Percentiles rank a stretch among this genome's conserved stretches.
Conservation (phyloP, 768 basidiomycete species). For the Russula virescens region DNA sequence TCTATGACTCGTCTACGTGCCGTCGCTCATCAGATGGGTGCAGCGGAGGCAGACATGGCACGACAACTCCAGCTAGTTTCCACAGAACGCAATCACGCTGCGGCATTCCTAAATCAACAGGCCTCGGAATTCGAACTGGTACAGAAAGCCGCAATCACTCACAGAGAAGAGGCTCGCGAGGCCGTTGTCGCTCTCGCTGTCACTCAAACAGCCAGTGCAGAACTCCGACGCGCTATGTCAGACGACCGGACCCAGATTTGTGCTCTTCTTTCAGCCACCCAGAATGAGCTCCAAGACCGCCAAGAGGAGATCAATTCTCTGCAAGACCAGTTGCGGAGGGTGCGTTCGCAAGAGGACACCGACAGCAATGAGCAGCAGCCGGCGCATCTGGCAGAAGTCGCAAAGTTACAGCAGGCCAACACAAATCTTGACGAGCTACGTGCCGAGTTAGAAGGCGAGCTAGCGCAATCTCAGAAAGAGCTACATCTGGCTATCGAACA, state of each 20-base stretch:
- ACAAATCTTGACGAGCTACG: slow-evolving; percentile 17
- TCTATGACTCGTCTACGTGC: not conserved
- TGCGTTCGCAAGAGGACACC: slow-evolving; percentile 11
- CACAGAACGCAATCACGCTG: not conserved
- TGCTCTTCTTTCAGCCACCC: slow-evolving; percentile 15
- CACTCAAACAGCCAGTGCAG: slow-evolving; percentile 6
- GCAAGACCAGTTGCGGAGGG: slow-evolving; percentile 16
- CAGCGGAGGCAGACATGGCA: not conserved
- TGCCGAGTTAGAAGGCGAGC: slow-evolving; percentile 20
- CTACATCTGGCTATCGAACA: slow-evolving; percentile 21
- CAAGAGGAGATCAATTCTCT: slow-evolving; percentile 11
- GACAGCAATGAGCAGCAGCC: slow-evolving; percentile 4
- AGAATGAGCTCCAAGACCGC: slow-evolving; percentile 13
- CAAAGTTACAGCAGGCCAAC: slow-evolving; percentile 18
- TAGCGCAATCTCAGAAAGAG: slow-evolving; percentile 24
- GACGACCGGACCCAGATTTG: slow-evolving; percentile 14
- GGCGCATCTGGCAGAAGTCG: slow-evolving; percentile 8
- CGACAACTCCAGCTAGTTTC: slow-evolving; percentile 8
- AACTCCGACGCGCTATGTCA: slow-evolving; percentile 1
- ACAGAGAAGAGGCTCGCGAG: slow-evolving; percentile 8
- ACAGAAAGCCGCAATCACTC: not conserved
- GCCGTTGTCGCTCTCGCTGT: slow-evolving; percentile 12
- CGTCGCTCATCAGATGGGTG: not conserved
- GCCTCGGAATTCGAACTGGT: slow-evolving; percentile 2
- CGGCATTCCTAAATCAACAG: slow-evolving; percentile 1